These are phyloP conservation scores for Coemansia nantahalensis DNA, from an alignment of 192 early-diverging fungal species.

Conservation along the genomic window DNA sequence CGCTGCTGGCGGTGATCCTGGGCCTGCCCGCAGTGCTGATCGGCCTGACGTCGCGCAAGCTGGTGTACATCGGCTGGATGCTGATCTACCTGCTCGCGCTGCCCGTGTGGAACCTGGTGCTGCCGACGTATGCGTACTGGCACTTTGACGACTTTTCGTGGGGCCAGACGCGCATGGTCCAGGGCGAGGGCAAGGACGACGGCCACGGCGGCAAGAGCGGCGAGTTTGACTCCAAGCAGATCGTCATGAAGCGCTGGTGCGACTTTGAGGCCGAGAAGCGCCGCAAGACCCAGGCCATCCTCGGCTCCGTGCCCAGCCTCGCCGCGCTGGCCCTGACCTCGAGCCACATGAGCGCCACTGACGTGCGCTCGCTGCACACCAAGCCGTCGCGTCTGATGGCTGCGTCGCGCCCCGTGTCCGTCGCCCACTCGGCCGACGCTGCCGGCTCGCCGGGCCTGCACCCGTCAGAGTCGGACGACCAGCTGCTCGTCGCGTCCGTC, in stretches of 20 bases:
- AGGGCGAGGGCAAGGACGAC: slow-evolving; percentile 59
- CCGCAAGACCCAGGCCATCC: slow-evolving; percentile 50
- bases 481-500: slow-evolving; percentile 8
- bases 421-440: slow-evolving; percentile 15
- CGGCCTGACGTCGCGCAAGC: slow-evolving; percentile 74
- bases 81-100: slow-evolving; percentile 68
- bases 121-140: slow-evolving; percentile 79
- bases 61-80: slow-evolving; percentile 84
- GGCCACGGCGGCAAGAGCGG: slow-evolving; percentile 68
- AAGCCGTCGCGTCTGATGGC: slow-evolving; percentile 26
- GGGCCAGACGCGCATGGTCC: slow-evolving; percentile 74
- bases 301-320: slow-evolving; percentile 36
- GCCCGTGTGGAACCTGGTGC: slow-evolving; percentile 79
- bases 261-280: slow-evolving; percentile 64
- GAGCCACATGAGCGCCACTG: slow-evolving; percentile 8
- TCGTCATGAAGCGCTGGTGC: slow-evolving; percentile 77
- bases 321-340: slow-evolving; percentile 28
- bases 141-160: slow-evolving; percentile 88
- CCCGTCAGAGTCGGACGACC: slow-evolving; percentile 1
- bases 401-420: slow-evolving; percentile 16
- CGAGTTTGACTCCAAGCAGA: slow-evolving; percentile 68
- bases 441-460: background rate
- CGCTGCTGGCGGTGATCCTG: slow-evolving; percentile 67
- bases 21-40: slow-evolving; percentile 78
- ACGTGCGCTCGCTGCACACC: slow-evolving; percentile 9